phyloP scores from a whole-genome alignment of 768 basidiomycete species.

The Mycena albidolilacea region DNA sequence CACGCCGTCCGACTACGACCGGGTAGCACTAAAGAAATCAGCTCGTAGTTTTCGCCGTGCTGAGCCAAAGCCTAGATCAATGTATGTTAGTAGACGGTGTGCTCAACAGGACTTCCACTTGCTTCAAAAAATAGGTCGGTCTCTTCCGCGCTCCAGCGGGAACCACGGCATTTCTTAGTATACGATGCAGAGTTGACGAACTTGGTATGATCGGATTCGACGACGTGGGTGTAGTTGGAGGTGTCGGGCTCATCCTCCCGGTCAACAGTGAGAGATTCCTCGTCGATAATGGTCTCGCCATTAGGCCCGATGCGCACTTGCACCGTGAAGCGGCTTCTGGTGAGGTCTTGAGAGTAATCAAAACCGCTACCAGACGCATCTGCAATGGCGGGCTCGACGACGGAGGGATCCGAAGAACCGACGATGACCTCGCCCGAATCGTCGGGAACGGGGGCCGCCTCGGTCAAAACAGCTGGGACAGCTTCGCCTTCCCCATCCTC shows the following conservation, averaged over 20 bases:
- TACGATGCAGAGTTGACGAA: conserved; percentile 91
- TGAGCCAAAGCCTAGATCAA: conserved; percentile 83
- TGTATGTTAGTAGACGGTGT: conserved; percentile 35
- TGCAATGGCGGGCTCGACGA: conserved; percentile 42
- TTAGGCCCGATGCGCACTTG: conserved; percentile 91
- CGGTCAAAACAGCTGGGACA: conserved; percentile 27
- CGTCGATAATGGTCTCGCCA: conserved; percentile 90
- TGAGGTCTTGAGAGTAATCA: conserved; percentile 76
- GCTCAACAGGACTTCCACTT: conserved; percentile 44
- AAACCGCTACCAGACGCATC: conserved; percentile 74
- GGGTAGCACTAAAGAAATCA: conserved; percentile 89
- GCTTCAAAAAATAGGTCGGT: conserved; percentile 92
- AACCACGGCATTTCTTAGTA: conserved; percentile 84
- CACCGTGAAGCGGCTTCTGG: conserved; percentile 83
- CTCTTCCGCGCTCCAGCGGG: conserved; percentile 91
- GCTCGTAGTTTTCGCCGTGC: conserved; percentile 94
- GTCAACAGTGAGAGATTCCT: conserved; percentile 87
- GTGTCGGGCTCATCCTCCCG: conserved; percentile 79
- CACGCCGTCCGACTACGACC: conserved; percentile 91
- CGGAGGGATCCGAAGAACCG: conserved; percentile 21
- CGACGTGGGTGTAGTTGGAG: conserved; percentile 80
- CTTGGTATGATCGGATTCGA: conserved; percentile 86
- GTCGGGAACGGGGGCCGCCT: conserved; percentile 18
- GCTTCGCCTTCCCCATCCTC: conserved; percentile 50
- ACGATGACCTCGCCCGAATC: conserved; percentile 22